phyloP scores from a whole-genome alignment of 768 basidiomycete species.

The Tricholoma terreum region DNA sequence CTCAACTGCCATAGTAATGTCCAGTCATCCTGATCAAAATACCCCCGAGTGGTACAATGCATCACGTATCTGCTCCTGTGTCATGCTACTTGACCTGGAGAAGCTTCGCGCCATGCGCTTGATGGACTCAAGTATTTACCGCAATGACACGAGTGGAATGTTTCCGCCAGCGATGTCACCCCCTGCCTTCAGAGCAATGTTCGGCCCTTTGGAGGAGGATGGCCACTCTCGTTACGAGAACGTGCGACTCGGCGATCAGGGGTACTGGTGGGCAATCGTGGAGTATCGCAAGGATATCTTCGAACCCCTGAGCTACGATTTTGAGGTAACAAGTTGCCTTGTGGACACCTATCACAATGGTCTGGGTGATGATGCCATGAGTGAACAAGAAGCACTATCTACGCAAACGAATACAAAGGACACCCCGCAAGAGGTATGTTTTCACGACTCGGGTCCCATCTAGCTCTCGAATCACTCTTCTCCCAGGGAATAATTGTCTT shows the following conservation, averaged over 20 bases:
- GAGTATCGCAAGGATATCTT: constrained; percentile 38
- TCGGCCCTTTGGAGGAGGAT: constrained; percentile 35
- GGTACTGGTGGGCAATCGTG: constrained; percentile 56
- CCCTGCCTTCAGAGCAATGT: constrained; percentile 41
- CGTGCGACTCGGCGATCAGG: constrained; percentile 50
- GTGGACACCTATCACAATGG: constrained; percentile 43
- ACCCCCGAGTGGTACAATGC: constrained; percentile 42
- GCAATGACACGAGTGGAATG: constrained; percentile 20
- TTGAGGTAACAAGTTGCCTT: constrained; percentile 48
- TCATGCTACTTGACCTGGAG: constrained; percentile 50
- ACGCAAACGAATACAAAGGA: constrained; percentile 30
- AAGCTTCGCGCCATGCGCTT: constrained; percentile 40
- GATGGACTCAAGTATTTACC: constrained; percentile 46
- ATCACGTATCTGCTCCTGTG: constrained; percentile 47
- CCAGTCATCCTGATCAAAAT: constrained; percentile 41
- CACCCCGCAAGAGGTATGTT: constrained; percentile 38
- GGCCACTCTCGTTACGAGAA: constrained; percentile 36
- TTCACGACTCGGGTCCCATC: neutral
- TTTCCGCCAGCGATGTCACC: constrained; percentile 35
- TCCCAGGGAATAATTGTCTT: constrained; percentile 34
- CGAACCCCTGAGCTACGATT: constrained; percentile 42
- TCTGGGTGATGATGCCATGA: constrained; percentile 37
- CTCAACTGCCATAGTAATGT: constrained; percentile 39
- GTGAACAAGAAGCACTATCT: constrained; percentile 33
- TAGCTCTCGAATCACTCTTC: neutral